Base-by-base conservation (phyloP, 73 alveolate species). In the Tetrahymena thermophila region DNA sequence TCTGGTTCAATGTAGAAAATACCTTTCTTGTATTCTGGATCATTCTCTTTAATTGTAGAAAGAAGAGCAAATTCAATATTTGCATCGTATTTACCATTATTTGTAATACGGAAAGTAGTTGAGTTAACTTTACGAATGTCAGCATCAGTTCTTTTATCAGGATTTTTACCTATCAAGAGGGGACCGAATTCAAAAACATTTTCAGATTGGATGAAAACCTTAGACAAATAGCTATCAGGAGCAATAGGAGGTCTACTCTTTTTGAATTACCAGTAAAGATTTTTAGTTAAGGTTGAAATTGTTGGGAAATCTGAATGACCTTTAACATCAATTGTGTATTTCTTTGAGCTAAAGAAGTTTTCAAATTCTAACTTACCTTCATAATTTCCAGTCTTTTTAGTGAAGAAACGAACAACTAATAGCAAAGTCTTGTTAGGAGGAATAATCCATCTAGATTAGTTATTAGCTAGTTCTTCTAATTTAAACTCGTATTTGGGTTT, bases 101-200 rank as follows among this genome's bases (percentile, higher is more conserved):
- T 99, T 8, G 99, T 97, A 37, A 99, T 98, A 94, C 99, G 98
- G 94, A 99, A 97, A 37, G 97, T 97, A 93, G 97, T 96, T n/a
- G 99, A 96, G 85, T 99, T 98, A 31, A 98, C 98, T 94, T 98
- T 94, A 85, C 98, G 97, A 85, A 98, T 96, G 85, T 95, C 98
- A 94, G 97, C 99, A 93, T 97, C 98, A 84, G 97, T 99, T 95
- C 99, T 95, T 95, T 97, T 98, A 84, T 98, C 99, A 50, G 99
- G 99, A 94, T 98, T 98, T 94, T 98, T 99, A 37, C 99, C 99
- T 25, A 99, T 98, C 85, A 99, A 98, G 85, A 99, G 97, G 55
- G 99, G 99, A 14, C 99, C 99, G 93, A 99, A 99, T 95, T 99
- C 99, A 96, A 97, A 98, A 37, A 56, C 96, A 40, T 96, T 93